A percentile compares a stretch with the other conserved stretches of the same genome.
These are phyloP conservation scores for Coniosporium apollinis DNA, from an alignment of 495 filamentous ascomycete genomes.

Conservation along the genomic window DNA sequence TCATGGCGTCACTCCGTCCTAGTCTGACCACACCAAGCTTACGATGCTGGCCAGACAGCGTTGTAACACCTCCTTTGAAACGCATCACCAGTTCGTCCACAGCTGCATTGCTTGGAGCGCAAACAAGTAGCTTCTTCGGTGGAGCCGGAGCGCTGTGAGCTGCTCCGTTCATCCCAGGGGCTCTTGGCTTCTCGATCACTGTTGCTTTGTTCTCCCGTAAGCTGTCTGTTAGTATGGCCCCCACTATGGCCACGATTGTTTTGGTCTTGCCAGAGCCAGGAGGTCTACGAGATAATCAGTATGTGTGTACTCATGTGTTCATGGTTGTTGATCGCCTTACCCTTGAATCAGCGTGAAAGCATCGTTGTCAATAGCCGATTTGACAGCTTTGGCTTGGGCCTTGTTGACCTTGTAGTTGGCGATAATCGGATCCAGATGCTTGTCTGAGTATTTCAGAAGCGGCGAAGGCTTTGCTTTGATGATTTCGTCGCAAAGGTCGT, in stretches of 20 bases:
- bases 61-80: slow-evolving; percentile 77
- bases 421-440: slow-evolving; percentile 47
- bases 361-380: slow-evolving; percentile 83
- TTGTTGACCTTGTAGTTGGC: slow-evolving; percentile 67
- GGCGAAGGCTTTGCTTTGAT: slow-evolving; percentile 76
- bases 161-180: slow-evolving; percentile 2
- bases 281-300: slow-evolving; percentile 32
- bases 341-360: slow-evolving; percentile 93
- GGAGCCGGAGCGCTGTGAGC: slow-evolving; percentile 8
- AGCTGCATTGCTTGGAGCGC: slow-evolving; percentile 91
- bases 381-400: slow-evolving; percentile 83
- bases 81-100: slow-evolving; percentile 92
- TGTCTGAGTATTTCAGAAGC: slow-evolving; percentile 58
- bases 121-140: slow-evolving; percentile 77
- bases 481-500: slow-evolving; percentile 86
- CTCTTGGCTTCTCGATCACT: slow-evolving; percentile 13
- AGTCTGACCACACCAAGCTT: slow-evolving; percentile 74
- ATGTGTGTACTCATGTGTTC: not conserved
- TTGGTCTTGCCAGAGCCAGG: slow-evolving; percentile 97
- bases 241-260: slow-evolving; percentile 91
- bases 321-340: slow-evolving; percentile 23
- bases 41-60: slow-evolving; percentile 48
- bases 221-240: slow-evolving; percentile 56
- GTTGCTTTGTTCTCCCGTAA: slow-evolving; percentile 21
- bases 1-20: slow-evolving; percentile 89